A percentile compares a stretch with the other conserved stretches of the same genome.
These are phyloP conservation scores for Rhexocercosporidium sp. DNA, from an alignment of 2,329 filamentous ascomycete species.

Conservation along the genomic window DNA sequence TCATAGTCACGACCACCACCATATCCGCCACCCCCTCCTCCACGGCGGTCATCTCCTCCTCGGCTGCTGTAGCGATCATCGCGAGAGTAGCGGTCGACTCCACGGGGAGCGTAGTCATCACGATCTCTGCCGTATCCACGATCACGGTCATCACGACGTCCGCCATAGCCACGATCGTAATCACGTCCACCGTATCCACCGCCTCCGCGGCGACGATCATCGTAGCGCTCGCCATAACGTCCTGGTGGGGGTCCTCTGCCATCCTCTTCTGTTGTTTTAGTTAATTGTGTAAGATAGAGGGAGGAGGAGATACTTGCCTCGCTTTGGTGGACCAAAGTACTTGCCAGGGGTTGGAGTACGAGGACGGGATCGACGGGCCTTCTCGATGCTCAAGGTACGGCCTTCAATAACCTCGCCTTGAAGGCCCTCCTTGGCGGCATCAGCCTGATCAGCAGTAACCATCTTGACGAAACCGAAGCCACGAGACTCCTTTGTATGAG, in stretches of 20 bases:
- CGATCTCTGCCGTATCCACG: constrained; percentile 48
- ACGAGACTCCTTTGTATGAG: constrained; percentile 97
- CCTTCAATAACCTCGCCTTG: constrained; percentile 96
- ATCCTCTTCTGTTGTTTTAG: constrained; percentile 54
- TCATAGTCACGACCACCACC: constrained; percentile 53
- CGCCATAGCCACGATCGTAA: constrained; percentile 37
- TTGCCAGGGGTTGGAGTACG: constrained; percentile 97
- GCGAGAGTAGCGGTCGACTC: constrained; percentile 45
- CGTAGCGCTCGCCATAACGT: constrained; percentile 45
- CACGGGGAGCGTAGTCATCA: constrained; percentile 42
- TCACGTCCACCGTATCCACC: constrained; percentile 36
- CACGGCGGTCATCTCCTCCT: constrained; percentile 48
- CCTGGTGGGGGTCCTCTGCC: constrained; percentile 51
- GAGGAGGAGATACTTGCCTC: constrained; percentile 69
- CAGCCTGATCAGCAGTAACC: constrained; percentile 91
- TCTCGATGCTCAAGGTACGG: constrained; percentile 96
- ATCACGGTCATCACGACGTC: constrained; percentile 51
- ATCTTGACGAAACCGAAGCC: constrained; percentile 99
- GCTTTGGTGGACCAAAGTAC: constrained; percentile 98
- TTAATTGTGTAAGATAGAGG: constrained; percentile 43
- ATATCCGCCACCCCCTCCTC: constrained; percentile 49
- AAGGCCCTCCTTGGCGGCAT: constrained; percentile 94
- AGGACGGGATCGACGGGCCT: constrained; percentile 92
- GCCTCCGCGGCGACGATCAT: constrained; percentile 52
- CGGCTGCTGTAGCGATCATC: constrained; percentile 41